These are phyloP conservation scores for Boechera retrofracta DNA, from an alignment of 345 rosid genomes.

Conservation along the genomic window DNA sequence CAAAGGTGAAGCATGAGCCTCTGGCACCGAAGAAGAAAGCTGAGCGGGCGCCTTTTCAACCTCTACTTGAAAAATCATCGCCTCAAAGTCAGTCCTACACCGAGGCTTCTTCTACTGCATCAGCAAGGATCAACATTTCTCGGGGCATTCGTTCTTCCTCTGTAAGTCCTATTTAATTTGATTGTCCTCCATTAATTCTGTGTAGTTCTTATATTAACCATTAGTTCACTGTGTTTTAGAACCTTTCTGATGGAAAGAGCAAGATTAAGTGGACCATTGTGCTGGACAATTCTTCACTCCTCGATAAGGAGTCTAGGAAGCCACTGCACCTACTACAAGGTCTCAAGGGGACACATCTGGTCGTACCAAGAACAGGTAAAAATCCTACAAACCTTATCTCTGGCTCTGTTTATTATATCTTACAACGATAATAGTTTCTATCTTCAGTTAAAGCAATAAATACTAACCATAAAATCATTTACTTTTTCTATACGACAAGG, in stretches of 20 bases:
- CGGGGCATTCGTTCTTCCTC: conserved; percentile 46
- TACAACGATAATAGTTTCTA: neutral
- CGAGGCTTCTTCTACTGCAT: conserved; percentile 33
- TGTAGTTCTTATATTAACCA: conserved; percentile 15
- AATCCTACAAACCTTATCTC: neutral
- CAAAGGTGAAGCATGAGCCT: conserved; percentile 47
- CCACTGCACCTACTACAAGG: conserved; percentile 84
- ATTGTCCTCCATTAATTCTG: conserved; percentile 9
- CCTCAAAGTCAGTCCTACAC: conserved; percentile 47
- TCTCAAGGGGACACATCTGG: conserved; percentile 73
- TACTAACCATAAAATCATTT: conserved; percentile 3
- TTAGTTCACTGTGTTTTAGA: conserved; percentile 48
- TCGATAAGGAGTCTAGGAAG: conserved; percentile 71
- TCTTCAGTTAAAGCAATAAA: neutral
- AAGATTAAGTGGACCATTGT: conserved; percentile 78
- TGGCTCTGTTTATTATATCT: neutral
- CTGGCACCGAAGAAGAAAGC: conserved; percentile 40
- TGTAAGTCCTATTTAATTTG: conserved; percentile 47
- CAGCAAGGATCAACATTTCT: conserved; percentile 48
- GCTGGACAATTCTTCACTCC: conserved; percentile 68
- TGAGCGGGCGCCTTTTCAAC: conserved; percentile 67
- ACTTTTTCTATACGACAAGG: neutral
- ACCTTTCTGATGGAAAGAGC: conserved; percentile 46
- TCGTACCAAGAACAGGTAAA: conserved; percentile 81
- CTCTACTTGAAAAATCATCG: conserved; percentile 47